Evolutionary conservation across 2,329 filamentous ascomycete species (phyloP).

Genomic region (Mollisia scopiformis): DNA sequence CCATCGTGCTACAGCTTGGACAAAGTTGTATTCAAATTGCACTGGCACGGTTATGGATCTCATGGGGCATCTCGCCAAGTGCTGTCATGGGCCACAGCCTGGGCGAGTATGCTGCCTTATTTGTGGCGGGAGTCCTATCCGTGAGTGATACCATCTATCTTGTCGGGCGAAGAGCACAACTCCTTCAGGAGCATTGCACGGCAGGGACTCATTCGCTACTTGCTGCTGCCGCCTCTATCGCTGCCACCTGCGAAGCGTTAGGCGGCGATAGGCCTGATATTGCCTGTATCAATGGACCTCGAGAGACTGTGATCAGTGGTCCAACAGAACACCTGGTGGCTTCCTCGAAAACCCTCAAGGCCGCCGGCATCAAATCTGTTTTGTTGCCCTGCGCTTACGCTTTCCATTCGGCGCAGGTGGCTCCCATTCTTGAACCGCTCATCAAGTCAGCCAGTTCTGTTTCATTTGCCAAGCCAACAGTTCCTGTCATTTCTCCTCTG

Average conservation of each 20-base stretch:
- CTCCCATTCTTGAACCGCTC: slow-evolving; percentile 63
- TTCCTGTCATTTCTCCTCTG: slow-evolving; percentile 72
- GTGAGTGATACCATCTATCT: slow-evolving; percentile 72
- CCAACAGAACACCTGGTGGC: slow-evolving; percentile 55
- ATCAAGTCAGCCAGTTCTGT: slow-evolving; percentile 55
- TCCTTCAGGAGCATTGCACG: slow-evolving; percentile 9
- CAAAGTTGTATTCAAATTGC: slow-evolving; percentile 57
- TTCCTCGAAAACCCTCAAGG: slow-evolving; percentile 49
- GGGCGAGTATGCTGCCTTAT: slow-evolving; percentile 74
- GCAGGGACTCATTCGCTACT: slow-evolving; percentile 13
- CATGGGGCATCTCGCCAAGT: slow-evolving; percentile 57
- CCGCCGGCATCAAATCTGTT: slow-evolving; percentile 60
- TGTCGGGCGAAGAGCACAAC: slow-evolving; percentile 70
- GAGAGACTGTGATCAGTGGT: slow-evolving; percentile 73
- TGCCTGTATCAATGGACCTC: slow-evolving; percentile 76
- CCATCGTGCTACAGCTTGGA: slow-evolving; percentile 40
- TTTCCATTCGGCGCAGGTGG: slow-evolving; percentile 68
- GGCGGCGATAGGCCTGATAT: slow-evolving; percentile 45
- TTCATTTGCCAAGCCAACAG: slow-evolving; percentile 52
- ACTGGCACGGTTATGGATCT: slow-evolving; percentile 55
- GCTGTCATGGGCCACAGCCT: slow-evolving; percentile 65
- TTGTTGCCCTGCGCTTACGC: slow-evolving; percentile 67
- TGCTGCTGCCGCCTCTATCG: slow-evolving; percentile 48
- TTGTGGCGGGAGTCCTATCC: slow-evolving; percentile 72
- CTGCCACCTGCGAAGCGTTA: slow-evolving; percentile 37